Percentiles rank a stretch among this genome's conserved stretches.
phyloP scores from a whole-genome alignment of 169 alveolate species.

The Besnoitia besnoiti region DNA sequence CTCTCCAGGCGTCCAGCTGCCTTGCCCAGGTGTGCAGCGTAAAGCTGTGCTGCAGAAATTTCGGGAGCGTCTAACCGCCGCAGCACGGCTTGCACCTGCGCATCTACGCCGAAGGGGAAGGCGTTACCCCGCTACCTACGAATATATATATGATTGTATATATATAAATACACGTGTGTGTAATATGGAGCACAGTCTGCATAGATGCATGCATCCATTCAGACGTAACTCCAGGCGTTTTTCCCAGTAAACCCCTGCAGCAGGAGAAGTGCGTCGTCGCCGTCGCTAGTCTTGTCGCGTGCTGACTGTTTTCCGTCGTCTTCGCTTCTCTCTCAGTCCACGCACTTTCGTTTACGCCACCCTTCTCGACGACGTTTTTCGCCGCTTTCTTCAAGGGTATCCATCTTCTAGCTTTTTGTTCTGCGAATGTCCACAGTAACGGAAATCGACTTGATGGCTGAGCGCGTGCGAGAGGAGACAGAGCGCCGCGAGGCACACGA shows the following conservation, averaged over 20 bases:
- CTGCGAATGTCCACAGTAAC: neutral
- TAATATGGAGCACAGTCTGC: neutral
- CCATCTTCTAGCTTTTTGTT: neutral
- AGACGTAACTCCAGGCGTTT: too few species aligned
- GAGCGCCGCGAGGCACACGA: neutral
- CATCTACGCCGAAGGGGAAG: too few species aligned
- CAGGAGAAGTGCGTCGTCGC: neutral
- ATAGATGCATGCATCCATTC: neutral
- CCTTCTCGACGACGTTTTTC: neutral
- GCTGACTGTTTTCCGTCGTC: neutral
- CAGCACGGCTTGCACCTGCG: too few species aligned
- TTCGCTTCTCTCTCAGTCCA: neutral
- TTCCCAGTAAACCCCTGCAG: too few species aligned
- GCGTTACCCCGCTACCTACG: too few species aligned
- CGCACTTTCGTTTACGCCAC: neutral
- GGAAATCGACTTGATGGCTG: slow-evolving; percentile 13
- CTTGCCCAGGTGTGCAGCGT: slow-evolving; percentile 41
- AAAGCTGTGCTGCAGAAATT: too few species aligned
- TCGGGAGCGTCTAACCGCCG: too few species aligned
- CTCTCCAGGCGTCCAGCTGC: neutral
- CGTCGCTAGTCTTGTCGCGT: neutral
- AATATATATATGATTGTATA: neutral
- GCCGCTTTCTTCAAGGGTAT: neutral
- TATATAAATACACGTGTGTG: neutral
- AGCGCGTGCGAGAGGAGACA: slow-evolving; percentile 24